Evolutionary conservation across 331 rosid genomes (phyloP).

Genomic region (Quercus tomentella): DNA sequence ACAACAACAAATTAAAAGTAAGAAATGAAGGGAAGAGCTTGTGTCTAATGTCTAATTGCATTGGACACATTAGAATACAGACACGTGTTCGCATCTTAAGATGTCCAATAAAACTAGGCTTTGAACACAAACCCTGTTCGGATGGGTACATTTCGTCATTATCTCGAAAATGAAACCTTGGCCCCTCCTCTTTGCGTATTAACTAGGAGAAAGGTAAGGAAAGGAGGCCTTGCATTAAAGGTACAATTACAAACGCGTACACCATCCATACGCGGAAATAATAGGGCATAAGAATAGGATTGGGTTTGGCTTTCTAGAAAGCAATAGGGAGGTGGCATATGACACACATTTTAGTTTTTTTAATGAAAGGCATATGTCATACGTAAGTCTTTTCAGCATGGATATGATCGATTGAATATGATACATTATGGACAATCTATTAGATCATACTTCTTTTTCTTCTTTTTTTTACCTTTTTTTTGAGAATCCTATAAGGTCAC

Average conservation of each 20-base stretch:
- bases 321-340: not conserved
- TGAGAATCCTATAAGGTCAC: not conserved
- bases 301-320: not conserved
- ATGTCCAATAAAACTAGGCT: no score
- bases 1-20: conserved; percentile 5
- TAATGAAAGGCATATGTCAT: not conserved
- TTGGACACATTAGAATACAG: rapidly evolving
- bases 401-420: not conserved
- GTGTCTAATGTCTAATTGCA: no score
- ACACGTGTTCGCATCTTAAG: rapidly evolving
- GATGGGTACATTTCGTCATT: no score
- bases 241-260: not conserved
- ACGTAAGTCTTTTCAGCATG: not conserved
- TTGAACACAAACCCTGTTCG: no score
- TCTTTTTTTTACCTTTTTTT: no score
- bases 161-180: not conserved
- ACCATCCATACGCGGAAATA: conserved; percentile 6
- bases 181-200: conserved; percentile 6
- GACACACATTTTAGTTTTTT: not conserved
- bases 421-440: not conserved
- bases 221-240: no score
- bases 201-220: not conserved
- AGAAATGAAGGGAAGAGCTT: no score
- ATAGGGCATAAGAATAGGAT: not conserved
- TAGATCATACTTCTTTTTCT: not conserved